Evolutionary conservation across 495 filamentous ascomycete genomes (phyloP), one percentile per base, ranked within the genome.

Genomic region (Eremomyces bilateralis): DNA sequence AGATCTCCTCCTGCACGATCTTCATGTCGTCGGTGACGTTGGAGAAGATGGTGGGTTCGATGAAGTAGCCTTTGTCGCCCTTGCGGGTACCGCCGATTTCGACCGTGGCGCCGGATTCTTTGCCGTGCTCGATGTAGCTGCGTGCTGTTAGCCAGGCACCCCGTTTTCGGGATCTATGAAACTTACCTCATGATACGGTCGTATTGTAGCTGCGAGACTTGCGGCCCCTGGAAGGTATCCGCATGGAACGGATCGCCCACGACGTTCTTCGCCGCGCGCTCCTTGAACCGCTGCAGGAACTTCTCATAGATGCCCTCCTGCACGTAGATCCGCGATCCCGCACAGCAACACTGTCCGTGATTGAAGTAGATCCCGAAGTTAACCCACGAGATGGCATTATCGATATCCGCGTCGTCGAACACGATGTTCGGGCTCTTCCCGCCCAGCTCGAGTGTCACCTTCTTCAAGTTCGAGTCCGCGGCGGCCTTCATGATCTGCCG

Each of bases 311-410:
- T 81, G 36, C 67, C 73, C 53, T 92, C 83, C 57, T 95, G 85
- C 38, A 95, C 85, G 58, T 92, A 91, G 53, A 95, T 65, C 50
- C 85, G 79, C 37, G 83, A 91, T 46, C 85, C 85, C 44, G 85
- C 85, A 52, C 83, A 94, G 76, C 85, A 95, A 73, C 76, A 83
- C 61, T 95, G 88, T 52, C 85, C 85, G 63, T 95, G 88, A 70
- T 95, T 95, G 67, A 66, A 95, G 76, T 81, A 95, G 53, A 95
- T 93, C 54, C 85, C 85, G 40, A 88, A 92, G 76, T 95, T 95
- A 55, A 85, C 79, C 85, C 85, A 95, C 13, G 75, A 80, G 58
- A 95, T 84, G 40, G 85, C 83, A 52, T 92, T 76, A 47, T 94
- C 83, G 47, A 95, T 84, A 50, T 95, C 73, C 36, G 85, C 85